Percentiles rank a stretch among this genome's conserved stretches.
These are phyloP conservation scores for Tricladium varicosporioides DNA, from an alignment of 2,329 filamentous ascomycete genomes.

Conservation along the genomic window DNA sequence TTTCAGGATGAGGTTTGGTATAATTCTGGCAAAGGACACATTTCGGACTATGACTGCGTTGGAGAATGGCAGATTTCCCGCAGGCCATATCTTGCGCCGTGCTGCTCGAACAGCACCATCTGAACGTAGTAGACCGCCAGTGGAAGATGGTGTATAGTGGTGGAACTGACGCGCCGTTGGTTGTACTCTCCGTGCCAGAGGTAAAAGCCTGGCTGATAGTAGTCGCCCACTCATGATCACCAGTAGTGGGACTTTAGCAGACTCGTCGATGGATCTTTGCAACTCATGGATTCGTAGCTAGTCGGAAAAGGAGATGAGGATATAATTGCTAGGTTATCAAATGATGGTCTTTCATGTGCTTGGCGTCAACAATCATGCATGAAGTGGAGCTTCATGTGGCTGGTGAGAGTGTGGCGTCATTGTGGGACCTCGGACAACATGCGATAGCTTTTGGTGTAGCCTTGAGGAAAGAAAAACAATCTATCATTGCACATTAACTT, in stretches of 20 bases:
- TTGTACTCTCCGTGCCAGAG: conserved; percentile 60
- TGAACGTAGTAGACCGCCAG: conserved; percentile 66
- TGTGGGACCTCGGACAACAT: background rate
- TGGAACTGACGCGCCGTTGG: conserved; percentile 62
- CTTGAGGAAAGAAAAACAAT: background rate
- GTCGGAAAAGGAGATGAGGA: conserved; percentile 9
- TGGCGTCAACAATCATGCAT: background rate
- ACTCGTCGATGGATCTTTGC: conserved; percentile 9
- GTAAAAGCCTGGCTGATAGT: conserved; percentile 69
- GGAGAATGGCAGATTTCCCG: conserved; percentile 76
- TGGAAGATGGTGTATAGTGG: conserved; percentile 52
- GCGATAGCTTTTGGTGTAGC: background rate
- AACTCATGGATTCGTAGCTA: conserved; percentile 20
- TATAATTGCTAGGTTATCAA: background rate
- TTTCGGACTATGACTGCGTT: conserved; percentile 68
- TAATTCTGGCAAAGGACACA: conserved; percentile 60
- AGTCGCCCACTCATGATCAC: conserved; percentile 48
- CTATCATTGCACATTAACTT: background rate
- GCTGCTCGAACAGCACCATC: conserved; percentile 61
- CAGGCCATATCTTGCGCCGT: conserved; percentile 69
- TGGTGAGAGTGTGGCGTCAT: conserved; percentile 3
- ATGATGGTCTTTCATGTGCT: conserved; percentile 4
- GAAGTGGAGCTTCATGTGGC: conserved; percentile 22
- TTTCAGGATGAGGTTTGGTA: conserved; percentile 90
- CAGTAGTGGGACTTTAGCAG: conserved; percentile 17